Base-by-base conservation (phyloP, 2,329 filamentous ascomycete genomes). In the Fusarium succisae region DNA sequence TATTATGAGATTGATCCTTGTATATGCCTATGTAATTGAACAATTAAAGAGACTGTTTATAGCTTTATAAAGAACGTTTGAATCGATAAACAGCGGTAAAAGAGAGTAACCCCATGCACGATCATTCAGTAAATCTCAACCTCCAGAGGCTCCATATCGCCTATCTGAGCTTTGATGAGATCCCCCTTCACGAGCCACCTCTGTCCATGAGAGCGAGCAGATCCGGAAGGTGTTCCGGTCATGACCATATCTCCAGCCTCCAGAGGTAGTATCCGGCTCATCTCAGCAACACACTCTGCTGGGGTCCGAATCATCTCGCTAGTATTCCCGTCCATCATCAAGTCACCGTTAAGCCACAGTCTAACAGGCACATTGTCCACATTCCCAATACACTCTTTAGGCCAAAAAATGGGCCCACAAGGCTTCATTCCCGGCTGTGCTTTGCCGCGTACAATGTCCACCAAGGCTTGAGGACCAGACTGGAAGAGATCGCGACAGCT, bases 381-480 rank as follows among this genome's bases (percentile, higher is more conserved):
- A 12, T 12, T 61, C 18, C 58, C 58, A 28, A 61, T 30, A 8
- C n/a, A 54, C 6, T 44, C 58, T 9, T 37, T 61, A 1, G 58
- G 58, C 58, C 58, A 61, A n/a, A 54, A 61, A 2, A 61, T 20
- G 2, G 38, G 47, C 4, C 58, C 58, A 5, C 30, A 37, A 3
- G 58, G 58, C 4, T 61, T 61, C 58, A 61, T 61, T n/a, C 47
- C 58, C 10, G 58, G 58, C n/a, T 61, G 58, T 10, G 58, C 58
- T 13, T 61, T 61, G n/a, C 58, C 58, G 5, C 58, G 38, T 1
- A 61, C 43, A 3, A 61, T 61, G 20, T 61, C 58, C 9, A 45
- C 44, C 20, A 61, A 44, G 5, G 9, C 30, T 8, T n/a, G 30
- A 18, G 58, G 38, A 2, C 58, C 58, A 11, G 43, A 24, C 15